Conservation (phyloP, 768 basidiomycete genomes). For the Psilocybe cyanescens region DNA sequence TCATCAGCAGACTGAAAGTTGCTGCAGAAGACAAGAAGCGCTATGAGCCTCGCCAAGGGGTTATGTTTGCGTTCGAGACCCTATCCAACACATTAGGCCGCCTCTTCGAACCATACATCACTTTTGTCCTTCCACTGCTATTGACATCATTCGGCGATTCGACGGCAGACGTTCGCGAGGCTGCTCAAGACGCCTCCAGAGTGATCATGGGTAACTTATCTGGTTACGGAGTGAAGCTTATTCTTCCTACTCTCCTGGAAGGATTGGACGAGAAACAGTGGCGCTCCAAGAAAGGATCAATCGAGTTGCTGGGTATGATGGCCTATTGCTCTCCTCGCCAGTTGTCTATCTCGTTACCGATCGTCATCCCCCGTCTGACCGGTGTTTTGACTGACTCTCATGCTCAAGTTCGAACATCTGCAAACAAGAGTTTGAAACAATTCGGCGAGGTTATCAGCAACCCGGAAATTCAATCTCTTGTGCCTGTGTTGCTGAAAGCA, state of each 20-base stretch:
- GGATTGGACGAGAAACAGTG: conserved; percentile 98
- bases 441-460: conserved; percentile 99
- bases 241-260: conserved; percentile 85
- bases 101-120: conserved; percentile 92
- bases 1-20: conserved; percentile 71
- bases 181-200: conserved; percentile 88
- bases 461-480: conserved; percentile 92
- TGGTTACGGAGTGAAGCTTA: conserved; percentile 94
- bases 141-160: conserved; percentile 87
- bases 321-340: conserved; percentile 97
- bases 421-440: conserved; percentile 94
- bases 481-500: conserved; percentile 89
- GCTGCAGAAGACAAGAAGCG: conserved; percentile 90
- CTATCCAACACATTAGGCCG: conserved; percentile 85
- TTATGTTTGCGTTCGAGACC: conserved; percentile 94
- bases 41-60: conserved; percentile 88
- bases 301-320: conserved; percentile 97
- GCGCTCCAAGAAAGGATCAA: conserved; percentile 97
- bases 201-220: conserved; percentile 96
- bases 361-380: conserved; percentile 95
- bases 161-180: conserved; percentile 87
- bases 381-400: conserved; percentile 97
- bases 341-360: conserved; percentile 91
- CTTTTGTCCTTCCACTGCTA: conserved; percentile 80
- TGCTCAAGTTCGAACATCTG: conserved; percentile 90